These are phyloP conservation scores for Datura wrightii DNA, from an alignment of 257 asterid species.

Conservation along the genomic window DNA sequence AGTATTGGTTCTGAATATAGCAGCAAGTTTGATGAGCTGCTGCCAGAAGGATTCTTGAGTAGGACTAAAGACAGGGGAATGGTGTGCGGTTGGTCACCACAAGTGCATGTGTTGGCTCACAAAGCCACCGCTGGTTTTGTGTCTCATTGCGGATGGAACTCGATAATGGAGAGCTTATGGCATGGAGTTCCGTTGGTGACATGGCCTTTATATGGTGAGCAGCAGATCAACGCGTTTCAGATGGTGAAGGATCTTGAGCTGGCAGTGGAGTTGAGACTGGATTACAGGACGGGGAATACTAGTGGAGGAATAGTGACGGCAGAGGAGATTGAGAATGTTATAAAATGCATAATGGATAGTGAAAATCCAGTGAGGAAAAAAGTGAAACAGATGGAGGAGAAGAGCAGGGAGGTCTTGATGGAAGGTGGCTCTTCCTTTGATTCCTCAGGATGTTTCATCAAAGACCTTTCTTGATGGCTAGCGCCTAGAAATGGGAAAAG, in stretches of 20 bases:
- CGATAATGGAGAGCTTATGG: constrained; percentile 39
- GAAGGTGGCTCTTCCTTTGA: constrained; percentile 43
- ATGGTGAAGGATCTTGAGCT: constrained; percentile 42
- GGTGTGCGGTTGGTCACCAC: constrained; percentile 40
- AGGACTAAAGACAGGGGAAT: constrained; percentile 31
- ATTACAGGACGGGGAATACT: constrained; percentile 25
- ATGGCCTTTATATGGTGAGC: constrained; percentile 45
- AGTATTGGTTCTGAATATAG: not conserved
- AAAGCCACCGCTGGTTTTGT: constrained; percentile 36
- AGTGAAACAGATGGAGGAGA: constrained; percentile 50
- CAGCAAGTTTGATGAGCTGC: constrained; percentile 18
- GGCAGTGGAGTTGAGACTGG: constrained; percentile 40
- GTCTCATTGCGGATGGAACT: constrained; percentile 42
- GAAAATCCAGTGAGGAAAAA: constrained; percentile 46
- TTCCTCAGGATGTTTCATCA: constrained; percentile 22
- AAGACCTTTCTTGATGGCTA: constrained; percentile 24
- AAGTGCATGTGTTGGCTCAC: constrained; percentile 34
- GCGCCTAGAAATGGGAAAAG: not conserved
- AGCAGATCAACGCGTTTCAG: constrained; percentile 39
- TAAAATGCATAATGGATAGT: constrained; percentile 33
- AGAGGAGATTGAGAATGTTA: constrained; percentile 36
- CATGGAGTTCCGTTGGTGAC: constrained; percentile 40
- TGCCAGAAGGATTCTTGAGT: constrained; percentile 39
- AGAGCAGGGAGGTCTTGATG: constrained; percentile 27
- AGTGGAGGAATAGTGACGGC: constrained; percentile 11